phyloP scores from a whole-genome alignment of 768 basidiomycete genomes.

The Lactarius hengduanensis region DNA sequence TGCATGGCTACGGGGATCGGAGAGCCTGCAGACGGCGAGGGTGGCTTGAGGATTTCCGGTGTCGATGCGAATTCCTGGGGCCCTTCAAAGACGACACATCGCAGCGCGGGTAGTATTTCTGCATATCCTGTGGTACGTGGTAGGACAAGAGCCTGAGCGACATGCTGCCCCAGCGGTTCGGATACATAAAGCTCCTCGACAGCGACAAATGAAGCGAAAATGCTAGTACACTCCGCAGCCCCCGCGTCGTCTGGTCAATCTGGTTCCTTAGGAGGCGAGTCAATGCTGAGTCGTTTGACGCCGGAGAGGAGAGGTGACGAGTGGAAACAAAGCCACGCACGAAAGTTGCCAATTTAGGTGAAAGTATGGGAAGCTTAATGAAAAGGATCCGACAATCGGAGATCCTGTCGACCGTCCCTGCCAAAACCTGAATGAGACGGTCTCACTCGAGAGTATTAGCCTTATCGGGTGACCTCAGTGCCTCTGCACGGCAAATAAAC shows the following conservation, averaged over 20 bases:
- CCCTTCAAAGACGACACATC: background rate
- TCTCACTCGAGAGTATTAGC: background rate
- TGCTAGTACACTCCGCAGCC: background rate
- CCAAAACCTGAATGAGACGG: background rate
- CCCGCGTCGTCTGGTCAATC: background rate
- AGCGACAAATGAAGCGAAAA: background rate
- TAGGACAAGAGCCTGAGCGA: background rate
- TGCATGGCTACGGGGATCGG: background rate
- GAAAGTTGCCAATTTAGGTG: background rate
- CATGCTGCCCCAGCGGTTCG: background rate
- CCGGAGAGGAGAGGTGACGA: background rate
- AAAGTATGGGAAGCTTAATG: too few species aligned
- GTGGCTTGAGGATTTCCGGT: background rate
- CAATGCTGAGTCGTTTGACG: background rate
- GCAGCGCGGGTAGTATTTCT: background rate
- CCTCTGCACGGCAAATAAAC: background rate
- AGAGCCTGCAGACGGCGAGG: background rate
- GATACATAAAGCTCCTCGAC: background rate
- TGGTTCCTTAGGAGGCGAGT: background rate
- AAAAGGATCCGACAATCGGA: background rate
- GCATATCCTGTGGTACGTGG: background rate
- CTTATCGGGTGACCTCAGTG: background rate
- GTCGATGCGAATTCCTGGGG: background rate
- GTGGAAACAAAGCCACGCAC: background rate
- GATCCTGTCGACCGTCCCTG: background rate